Evolutionary conservation across 345 rosid species (phyloP).

Genomic region (Rhodamnia rubescens): DNA sequence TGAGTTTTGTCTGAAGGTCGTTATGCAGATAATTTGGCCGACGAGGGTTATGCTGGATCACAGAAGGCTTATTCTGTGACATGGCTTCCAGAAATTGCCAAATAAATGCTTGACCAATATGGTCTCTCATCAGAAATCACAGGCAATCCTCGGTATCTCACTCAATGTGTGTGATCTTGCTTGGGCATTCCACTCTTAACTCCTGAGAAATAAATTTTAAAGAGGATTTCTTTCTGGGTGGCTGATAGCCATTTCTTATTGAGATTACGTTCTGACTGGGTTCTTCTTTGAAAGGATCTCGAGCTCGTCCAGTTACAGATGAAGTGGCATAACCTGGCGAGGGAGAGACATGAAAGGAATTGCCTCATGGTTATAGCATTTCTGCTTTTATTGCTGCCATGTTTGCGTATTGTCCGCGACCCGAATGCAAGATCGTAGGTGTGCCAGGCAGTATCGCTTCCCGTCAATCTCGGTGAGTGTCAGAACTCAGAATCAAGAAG

Average conservation of each 20-base stretch:
- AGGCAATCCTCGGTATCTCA: background rate
- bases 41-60: background rate
- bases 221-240: background rate
- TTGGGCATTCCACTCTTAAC: background rate
- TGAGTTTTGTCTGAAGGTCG: background rate
- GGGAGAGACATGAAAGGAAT: too few species aligned
- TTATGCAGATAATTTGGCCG: background rate
- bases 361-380: too few species aligned
- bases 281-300: too few species aligned
- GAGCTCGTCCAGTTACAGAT: too few species aligned
- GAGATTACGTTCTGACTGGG: too few species aligned
- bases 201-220: background rate
- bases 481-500: background rate
- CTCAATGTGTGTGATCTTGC: background rate
- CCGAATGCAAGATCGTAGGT: too few species aligned
- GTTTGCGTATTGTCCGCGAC: too few species aligned
- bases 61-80: background rate
- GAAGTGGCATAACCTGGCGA: too few species aligned
- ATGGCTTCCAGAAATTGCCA: background rate
- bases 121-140: background rate
- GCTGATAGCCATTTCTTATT: too few species aligned
- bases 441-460: too few species aligned
- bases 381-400: too few species aligned
- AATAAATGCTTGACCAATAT: background rate
- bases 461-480: background rate